phyloP scores from a whole-genome alignment of 2,329 filamentous ascomycete species.

The Colletotrichum orbiculare region DNA sequence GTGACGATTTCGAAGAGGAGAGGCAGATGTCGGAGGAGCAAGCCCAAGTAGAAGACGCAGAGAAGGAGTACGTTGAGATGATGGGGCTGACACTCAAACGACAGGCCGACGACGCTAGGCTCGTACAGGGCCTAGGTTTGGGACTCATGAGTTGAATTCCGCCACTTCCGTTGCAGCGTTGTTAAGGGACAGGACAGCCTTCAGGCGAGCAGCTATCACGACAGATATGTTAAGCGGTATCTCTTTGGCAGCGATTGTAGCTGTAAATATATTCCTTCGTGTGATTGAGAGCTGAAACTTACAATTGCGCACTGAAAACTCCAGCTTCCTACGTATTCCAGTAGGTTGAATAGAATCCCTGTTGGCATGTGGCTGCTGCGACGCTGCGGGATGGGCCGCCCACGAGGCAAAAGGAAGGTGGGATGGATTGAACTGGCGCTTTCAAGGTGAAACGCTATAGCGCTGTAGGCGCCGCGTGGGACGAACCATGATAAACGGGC shows the following conservation, averaged over 20 bases:
- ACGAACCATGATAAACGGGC: slow-evolving; percentile 28
- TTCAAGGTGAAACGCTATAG: slow-evolving; percentile 17
- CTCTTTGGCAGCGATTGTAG: no score
- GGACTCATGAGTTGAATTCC: slow-evolving; percentile 19
- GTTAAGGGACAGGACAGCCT: not conserved
- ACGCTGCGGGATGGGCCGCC: not conserved
- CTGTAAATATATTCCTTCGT: no score
- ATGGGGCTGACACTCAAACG: slow-evolving; percentile 81
- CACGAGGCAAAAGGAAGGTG: no score
- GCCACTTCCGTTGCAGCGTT: not conserved
- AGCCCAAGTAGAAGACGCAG: slow-evolving; percentile 63
- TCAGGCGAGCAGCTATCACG: no score
- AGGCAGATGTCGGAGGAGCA: slow-evolving; percentile 57
- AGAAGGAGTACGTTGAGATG: slow-evolving; percentile 71
- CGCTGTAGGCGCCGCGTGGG: slow-evolving; percentile 16
- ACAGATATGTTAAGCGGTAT: no score
- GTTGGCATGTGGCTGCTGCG: no score
- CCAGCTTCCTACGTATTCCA: no score
- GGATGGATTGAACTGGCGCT: not conserved
- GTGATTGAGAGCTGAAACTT: no score
- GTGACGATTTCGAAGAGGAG: slow-evolving; percentile 63
- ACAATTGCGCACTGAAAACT: no score
- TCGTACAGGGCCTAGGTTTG: slow-evolving; percentile 73
- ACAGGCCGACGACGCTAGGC: slow-evolving; percentile 83
- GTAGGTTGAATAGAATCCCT: no score